A percentile compares a stretch with the other conserved stretches of the same genome.
These are phyloP conservation scores for Boletus pseudopeckii DNA, from an alignment of 768 basidiomycete genomes.

Conservation along the genomic window DNA sequence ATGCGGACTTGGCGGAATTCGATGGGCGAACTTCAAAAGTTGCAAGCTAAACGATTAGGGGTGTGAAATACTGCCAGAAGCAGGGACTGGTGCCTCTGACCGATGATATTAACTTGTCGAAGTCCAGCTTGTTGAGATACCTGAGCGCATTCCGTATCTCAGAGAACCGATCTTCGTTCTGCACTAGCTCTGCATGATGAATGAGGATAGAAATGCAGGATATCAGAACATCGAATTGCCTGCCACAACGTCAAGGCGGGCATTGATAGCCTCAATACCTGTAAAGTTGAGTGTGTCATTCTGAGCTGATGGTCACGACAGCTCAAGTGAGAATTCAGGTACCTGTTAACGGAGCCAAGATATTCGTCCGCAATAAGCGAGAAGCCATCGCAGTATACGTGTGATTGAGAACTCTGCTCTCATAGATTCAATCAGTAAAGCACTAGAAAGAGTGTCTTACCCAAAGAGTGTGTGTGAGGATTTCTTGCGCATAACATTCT, in stretches of 20 bases:
- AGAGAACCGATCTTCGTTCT: slow-evolving; percentile 70
- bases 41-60: slow-evolving; percentile 48
- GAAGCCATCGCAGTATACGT: slow-evolving; percentile 90
- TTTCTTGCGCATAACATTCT: slow-evolving; percentile 65
- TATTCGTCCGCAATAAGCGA: slow-evolving; percentile 71
- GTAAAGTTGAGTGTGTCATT: not conserved
- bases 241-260: slow-evolving; percentile 84
- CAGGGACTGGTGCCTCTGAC: slow-evolving; percentile 33
- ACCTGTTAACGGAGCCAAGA: slow-evolving; percentile 82
- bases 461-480: slow-evolving; percentile 76
- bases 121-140: slow-evolving; percentile 73
- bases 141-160: slow-evolving; percentile 67
- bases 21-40: slow-evolving; percentile 56
- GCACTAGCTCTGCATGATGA: slow-evolving; percentile 58
- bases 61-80: not conserved
- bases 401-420: slow-evolving; percentile 62
- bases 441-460: slow-evolving; percentile 34
- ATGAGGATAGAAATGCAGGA: slow-evolving; percentile 1
- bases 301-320: not conserved
- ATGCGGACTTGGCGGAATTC: slow-evolving; percentile 59
- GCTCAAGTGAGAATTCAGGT: not conserved
- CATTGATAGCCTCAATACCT: slow-evolving; percentile 57
- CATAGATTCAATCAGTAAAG: not conserved
- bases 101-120: slow-evolving; percentile 80
- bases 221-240: slow-evolving; percentile 37